Percentiles rank a stretch among this genome's conserved stretches.
Conservation (phyloP, 495 filamentous ascomycete species). For the Zalerion maritima region DNA sequence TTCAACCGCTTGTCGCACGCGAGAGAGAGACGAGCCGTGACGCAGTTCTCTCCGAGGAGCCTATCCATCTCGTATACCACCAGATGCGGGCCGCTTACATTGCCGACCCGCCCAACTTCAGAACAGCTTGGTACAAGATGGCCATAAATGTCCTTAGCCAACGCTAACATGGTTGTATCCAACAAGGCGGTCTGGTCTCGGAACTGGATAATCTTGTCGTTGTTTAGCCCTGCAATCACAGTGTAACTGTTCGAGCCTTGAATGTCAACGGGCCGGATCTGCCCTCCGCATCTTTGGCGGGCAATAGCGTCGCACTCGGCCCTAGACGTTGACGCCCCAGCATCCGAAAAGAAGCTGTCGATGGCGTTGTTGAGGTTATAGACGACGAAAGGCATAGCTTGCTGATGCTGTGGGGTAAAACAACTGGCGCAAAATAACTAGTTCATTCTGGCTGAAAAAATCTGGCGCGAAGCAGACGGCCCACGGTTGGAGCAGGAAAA, state of each 20-base stretch:
- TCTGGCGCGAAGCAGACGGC: too few species aligned
- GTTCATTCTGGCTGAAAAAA: too few species aligned
- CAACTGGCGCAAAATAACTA: too few species aligned
- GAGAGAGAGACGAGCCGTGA: neutral
- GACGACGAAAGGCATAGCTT: neutral
- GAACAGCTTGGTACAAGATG: constrained; percentile 1
- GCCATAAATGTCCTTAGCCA: constrained; percentile 2
- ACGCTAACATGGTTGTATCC: constrained; percentile 1
- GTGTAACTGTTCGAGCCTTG: constrained; percentile 4
- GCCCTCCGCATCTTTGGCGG: constrained; percentile 2
- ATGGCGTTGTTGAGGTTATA: constrained; percentile 2
- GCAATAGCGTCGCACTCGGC: constrained; percentile 4
- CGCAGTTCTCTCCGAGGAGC: constrained; percentile 2
- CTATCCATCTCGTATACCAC: constrained; percentile 5
- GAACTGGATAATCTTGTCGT: constrained; percentile 4
- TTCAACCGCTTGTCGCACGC: constrained; percentile 1
- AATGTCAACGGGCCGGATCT: neutral
- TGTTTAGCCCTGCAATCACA: neutral
- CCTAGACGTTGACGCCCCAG: constrained; percentile 1
- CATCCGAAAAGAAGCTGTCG: constrained; percentile 2
- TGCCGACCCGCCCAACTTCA: constrained; percentile 1
- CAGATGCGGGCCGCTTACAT: neutral
- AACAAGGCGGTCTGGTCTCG: constrained; percentile 1
- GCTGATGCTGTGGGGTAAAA: too few species aligned
- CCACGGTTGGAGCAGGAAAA: too few species aligned